Conservation (phyloP, 345 rosid genomes). For the Gossypium arboreum region DNA sequence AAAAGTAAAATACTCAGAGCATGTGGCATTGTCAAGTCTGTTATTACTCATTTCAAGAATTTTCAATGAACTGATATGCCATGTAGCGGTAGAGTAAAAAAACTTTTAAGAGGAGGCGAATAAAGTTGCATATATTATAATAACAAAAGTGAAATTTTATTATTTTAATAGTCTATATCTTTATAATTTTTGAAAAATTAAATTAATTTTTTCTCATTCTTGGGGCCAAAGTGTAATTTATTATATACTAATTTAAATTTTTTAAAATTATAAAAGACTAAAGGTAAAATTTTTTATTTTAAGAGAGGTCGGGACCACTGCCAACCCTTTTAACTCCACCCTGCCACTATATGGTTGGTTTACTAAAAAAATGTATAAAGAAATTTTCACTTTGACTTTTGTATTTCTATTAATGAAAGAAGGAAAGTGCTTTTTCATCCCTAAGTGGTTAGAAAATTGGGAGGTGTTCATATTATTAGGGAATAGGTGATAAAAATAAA, state of each 20-base stretch:
- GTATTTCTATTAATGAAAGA: background rate
- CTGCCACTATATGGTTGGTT: background rate
- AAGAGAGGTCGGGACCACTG: rapidly evolving
- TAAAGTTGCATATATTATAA: too few relatives aligned
- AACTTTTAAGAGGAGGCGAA: rapidly evolving
- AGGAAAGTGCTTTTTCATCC: background rate
- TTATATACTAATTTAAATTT: too few relatives aligned
- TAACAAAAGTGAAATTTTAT: too few relatives aligned
- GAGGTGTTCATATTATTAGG: constrained; percentile 18
- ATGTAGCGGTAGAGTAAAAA: rapidly evolving
- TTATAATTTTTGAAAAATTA: too few relatives aligned
- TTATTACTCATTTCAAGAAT: too few relatives aligned
- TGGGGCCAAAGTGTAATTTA: rapidly evolving
- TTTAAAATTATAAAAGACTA: too few relatives aligned
- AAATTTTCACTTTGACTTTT: constrained; percentile 2
- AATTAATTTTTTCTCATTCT: too few relatives aligned
- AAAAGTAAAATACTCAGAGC: background rate
- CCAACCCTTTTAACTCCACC: rapidly evolving
- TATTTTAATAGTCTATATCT: too few relatives aligned
- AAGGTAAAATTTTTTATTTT: rapidly evolving
- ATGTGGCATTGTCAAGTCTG: too few relatives aligned
- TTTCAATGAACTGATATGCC: too few relatives aligned
- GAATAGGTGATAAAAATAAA: background rate
- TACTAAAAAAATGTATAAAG: background rate
- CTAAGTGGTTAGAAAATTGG: background rate